These are phyloP conservation scores for Cladophialophora immunda DNA, from an alignment of 2,329 filamentous ascomycete genomes.

Conservation along the genomic window DNA sequence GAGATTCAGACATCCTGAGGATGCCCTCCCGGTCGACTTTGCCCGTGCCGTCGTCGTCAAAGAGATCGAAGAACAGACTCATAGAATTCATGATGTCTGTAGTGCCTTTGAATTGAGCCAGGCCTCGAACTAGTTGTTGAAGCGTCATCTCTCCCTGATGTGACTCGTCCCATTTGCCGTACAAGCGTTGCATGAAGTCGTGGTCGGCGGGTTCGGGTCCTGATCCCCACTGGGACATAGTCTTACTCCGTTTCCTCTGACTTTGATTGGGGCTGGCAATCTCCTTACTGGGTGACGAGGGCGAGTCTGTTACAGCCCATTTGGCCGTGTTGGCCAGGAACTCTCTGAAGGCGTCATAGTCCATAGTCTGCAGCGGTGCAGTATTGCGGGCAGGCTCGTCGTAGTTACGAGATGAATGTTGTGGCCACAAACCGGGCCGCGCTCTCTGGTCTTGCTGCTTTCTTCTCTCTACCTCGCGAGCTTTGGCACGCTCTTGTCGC, in stretches of 20 bases:
- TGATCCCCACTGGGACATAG: constrained; percentile 65
- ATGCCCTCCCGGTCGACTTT: constrained; percentile 96
- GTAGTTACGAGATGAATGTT: constrained; percentile 34
- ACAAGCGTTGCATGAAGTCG: constrained; percentile 90
- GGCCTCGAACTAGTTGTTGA: constrained; percentile 89
- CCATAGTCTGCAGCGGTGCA: constrained; percentile 70
- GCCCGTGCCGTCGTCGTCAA: constrained; percentile 91
- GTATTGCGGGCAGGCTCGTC: constrained; percentile 69
- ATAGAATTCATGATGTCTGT: constrained; percentile 98
- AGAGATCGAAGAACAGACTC: constrained; percentile 96
- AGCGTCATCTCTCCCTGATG: constrained; percentile 79
- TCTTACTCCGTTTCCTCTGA: constrained; percentile 60
- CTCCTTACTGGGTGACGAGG: constrained; percentile 60
- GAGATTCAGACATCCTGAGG: constrained; percentile 88
- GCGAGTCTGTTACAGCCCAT: constrained; percentile 92
- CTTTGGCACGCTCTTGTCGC: constrained; percentile 80
- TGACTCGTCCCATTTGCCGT: constrained; percentile 86
- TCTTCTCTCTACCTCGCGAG: constrained; percentile 77
- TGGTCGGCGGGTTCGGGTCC: constrained; percentile 83
- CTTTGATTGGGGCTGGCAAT: constrained; percentile 50
- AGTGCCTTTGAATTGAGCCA: constrained; percentile 90
- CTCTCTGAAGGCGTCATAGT: constrained; percentile 94
- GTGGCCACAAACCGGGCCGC: constrained; percentile 34
- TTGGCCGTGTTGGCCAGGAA: constrained; percentile 88
- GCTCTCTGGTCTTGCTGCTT: constrained; percentile 68